Base-by-base conservation (phyloP, 225 moss, liverwort and hornwort genomes). In the Rhytidiadelphus loreus region DNA sequence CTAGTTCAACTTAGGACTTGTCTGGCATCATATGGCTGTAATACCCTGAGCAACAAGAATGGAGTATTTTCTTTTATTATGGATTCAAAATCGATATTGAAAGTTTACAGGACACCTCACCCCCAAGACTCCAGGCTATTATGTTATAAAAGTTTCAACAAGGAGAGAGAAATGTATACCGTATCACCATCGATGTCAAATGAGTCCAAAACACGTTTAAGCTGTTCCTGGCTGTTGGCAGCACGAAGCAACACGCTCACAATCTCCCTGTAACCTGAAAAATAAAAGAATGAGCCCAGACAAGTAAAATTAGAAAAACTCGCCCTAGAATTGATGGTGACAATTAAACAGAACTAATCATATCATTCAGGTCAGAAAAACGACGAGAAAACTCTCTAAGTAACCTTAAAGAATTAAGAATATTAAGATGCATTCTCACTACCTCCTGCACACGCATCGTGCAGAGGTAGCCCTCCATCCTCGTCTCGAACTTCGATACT, bases 401-500 rank as follows among this genome's bases (percentile, higher is more conserved):
- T 39, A 81, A 39, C 30, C 80, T 84, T 29, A 59, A 77, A 41
- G 30, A 80, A 84, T 39, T 32, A 39, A 88, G 25, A 64, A 85
- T 30, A 55, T 62, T 39, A 57, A 80, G 53, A 81, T 72, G 30
- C 52, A 72, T 50, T 62, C 30, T 56, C 61, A 21, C 79, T 89
- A 95, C 95, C 94, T 93, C 94, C 95, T 83, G 94, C 95, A 85
- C 91, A 90, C n/a, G 95, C 94, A 87, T 94, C 94, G 81, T 95
- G 95, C 82, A 95, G 88, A 66, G 94, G 94, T n/a, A 94, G 77
- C 41, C 91, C 92, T 86, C 92, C 94, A 91, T 95, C 95, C 89
- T 94, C 92, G 41, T 94, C 95, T 83, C 88, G 92, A 48, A 94
- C 92, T 86, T 94, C 95, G 28, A 93, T 87, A 87, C 74, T 95